phyloP scores from a whole-genome alignment of 228 moss, liverwort and hornwort species.

The Sphagnum fallax region DNA sequence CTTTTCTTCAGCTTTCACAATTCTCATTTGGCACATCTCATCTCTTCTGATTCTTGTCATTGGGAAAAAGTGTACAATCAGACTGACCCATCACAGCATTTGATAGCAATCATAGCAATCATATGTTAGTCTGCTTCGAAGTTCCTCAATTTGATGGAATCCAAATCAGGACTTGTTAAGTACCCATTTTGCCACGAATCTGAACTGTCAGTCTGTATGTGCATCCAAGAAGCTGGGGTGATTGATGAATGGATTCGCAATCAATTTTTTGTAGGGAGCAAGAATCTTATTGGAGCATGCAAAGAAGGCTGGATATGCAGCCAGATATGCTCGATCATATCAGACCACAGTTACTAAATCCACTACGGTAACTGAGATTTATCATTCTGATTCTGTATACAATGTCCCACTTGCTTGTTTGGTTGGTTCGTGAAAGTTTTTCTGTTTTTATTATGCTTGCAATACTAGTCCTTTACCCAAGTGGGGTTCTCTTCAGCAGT shows the following conservation, averaged over 20 bases:
- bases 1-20: too few species aligned
- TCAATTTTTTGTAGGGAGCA: constrained; percentile 16
- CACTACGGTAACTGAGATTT: constrained; percentile 13
- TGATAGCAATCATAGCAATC: too few species aligned
- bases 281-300: constrained; percentile 38
- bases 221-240: too few species aligned
- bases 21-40: too few species aligned
- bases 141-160: too few species aligned
- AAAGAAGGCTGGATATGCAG: constrained; percentile 15
- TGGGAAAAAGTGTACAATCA: too few species aligned
- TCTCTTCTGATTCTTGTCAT: too few species aligned
- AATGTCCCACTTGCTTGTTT: background rate
- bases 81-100: too few species aligned
- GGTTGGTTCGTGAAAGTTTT: background rate
- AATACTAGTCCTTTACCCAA: background rate
- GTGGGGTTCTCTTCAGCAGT: background rate
- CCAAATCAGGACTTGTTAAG: too few species aligned
- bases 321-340: constrained; percentile 21
- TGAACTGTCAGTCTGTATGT: too few species aligned
- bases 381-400: background rate
- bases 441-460: background rate
- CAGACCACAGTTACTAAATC: constrained; percentile 14
- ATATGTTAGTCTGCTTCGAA: too few species aligned
- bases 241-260: background rate
- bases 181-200: too few species aligned